These are phyloP conservation scores for Lantana camara DNA, from an alignment of 257 asterid genomes.

Conservation along the genomic window DNA sequence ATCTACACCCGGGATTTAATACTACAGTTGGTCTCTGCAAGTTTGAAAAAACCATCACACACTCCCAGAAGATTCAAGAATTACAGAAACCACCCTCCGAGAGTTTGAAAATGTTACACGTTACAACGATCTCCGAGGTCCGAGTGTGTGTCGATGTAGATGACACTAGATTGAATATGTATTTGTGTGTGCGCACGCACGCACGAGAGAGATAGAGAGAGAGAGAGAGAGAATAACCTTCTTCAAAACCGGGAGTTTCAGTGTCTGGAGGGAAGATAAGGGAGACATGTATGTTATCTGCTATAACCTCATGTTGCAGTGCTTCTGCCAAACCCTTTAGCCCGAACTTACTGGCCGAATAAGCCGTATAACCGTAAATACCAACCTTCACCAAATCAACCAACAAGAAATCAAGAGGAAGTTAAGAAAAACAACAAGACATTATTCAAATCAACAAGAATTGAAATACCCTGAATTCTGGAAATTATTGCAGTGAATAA, in stretches of 20 bases:
- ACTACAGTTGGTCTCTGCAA: too few relatives aligned
- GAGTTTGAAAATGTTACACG: too few relatives aligned
- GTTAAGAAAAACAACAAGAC: neutral
- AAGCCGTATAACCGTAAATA: slow-evolving; percentile 77
- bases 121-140: too few relatives aligned
- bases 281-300: slow-evolving; percentile 67
- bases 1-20: too few relatives aligned
- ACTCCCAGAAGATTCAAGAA: too few relatives aligned
- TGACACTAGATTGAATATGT: too few relatives aligned
- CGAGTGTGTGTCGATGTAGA: too few relatives aligned
- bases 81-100: too few relatives aligned
- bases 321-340: slow-evolving; percentile 87
- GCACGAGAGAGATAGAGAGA: too few relatives aligned
- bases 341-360: slow-evolving; percentile 80
- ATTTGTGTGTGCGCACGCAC: too few relatives aligned
- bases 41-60: too few relatives aligned
- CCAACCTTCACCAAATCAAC: slow-evolving; percentile 55
- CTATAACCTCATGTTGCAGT: slow-evolving; percentile 72
- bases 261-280: slow-evolving; percentile 85
- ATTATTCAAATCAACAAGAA: neutral
- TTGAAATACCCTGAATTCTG: neutral
- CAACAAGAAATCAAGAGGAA: neutral
- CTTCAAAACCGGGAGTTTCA: slow-evolving; percentile 69
- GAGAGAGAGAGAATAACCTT: slow-evolving; percentile 43
- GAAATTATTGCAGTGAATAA: neutral